A percentile compares a stretch with the other conserved stretches of the same genome.
Conservation (phyloP, 495 filamentous ascomycete species). For the Aspergillus steynii region DNA sequence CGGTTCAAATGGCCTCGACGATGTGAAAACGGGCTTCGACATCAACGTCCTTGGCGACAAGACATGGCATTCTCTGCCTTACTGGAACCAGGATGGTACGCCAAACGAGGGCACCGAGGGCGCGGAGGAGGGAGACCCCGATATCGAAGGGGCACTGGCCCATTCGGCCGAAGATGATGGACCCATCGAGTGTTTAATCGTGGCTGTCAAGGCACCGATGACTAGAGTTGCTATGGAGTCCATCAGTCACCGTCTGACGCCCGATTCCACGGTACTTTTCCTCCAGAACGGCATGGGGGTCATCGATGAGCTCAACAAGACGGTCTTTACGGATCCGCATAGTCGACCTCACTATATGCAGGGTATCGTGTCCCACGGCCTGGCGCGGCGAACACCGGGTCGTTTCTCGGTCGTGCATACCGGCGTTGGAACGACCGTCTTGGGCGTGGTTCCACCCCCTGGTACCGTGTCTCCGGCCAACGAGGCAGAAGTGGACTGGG, state of each 20-base stretch:
- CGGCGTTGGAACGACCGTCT: slow-evolving; percentile 58
- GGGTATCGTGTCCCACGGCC: slow-evolving; percentile 66
- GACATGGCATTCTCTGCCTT: slow-evolving; percentile 34
- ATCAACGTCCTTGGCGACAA: slow-evolving; percentile 33
- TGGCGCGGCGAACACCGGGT: slow-evolving; percentile 46
- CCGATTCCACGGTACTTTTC: slow-evolving; percentile 73
- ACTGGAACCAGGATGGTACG: slow-evolving; percentile 29
- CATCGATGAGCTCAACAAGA: slow-evolving; percentile 67
- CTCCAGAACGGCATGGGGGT: slow-evolving; percentile 83
- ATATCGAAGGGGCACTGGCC: slow-evolving; percentile 15
- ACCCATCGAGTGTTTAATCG: slow-evolving; percentile 73
- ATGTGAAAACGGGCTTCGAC: slow-evolving; percentile 45
- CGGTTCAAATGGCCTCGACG: slow-evolving; percentile 38
- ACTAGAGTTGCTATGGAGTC: slow-evolving; percentile 56
- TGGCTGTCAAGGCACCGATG: slow-evolving; percentile 62
- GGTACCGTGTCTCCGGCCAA: slow-evolving; percentile 16
- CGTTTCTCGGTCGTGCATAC: slow-evolving; percentile 66
- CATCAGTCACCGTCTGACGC: slow-evolving; percentile 66
- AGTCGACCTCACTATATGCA: slow-evolving; percentile 73
- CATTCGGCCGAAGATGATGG: slow-evolving; percentile 31
- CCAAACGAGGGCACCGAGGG: slow-evolving; percentile 13
- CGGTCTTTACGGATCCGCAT: slow-evolving; percentile 64
- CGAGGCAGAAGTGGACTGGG: slow-evolving; percentile 33
- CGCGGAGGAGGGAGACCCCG: slow-evolving; percentile 1
- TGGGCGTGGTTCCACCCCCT: slow-evolving; percentile 53